Conservation (phyloP, 2,329 filamentous ascomycete genomes). For the Leptosphaerulina australis region DNA sequence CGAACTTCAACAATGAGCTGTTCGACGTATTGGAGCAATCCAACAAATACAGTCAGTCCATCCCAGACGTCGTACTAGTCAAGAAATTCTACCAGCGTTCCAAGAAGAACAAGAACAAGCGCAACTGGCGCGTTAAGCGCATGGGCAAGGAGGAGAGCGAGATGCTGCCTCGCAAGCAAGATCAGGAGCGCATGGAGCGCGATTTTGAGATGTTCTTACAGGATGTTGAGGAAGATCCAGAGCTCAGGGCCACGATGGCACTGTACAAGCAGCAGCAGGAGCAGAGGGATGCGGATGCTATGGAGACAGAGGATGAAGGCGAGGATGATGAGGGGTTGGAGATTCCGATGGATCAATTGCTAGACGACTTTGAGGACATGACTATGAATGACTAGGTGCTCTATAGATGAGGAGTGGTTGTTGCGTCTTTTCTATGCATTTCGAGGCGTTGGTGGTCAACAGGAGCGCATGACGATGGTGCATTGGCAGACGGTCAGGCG, state of each 20-base stretch:
- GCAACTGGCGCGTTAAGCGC: slow-evolving; percentile 91
- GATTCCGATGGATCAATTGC: slow-evolving; percentile 64
- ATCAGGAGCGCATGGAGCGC: slow-evolving; percentile 84
- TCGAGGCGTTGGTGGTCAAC: slow-evolving; percentile 20
- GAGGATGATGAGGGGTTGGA: slow-evolving; percentile 61
- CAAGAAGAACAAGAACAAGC: slow-evolving; percentile 71
- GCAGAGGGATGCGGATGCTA: slow-evolving; percentile 65
- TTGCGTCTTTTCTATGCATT: slow-evolving; percentile 20
- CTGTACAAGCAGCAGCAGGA: slow-evolving; percentile 76
- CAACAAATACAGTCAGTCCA: slow-evolving; percentile 71
- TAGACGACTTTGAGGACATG: slow-evolving; percentile 93
- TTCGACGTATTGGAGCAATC: slow-evolving; percentile 84
- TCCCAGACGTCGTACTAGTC: slow-evolving; percentile 92
- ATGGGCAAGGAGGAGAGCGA: slow-evolving; percentile 91
- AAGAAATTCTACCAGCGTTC: slow-evolving; percentile 95
- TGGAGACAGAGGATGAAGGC: slow-evolving; percentile 68
- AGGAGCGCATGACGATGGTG: slow-evolving; percentile 11
- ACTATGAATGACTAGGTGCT: slow-evolving; percentile 62
- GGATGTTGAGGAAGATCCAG: slow-evolving; percentile 94
- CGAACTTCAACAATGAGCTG: slow-evolving; percentile 90
- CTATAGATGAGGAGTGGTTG: neutral
- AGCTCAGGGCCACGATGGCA: slow-evolving; percentile 81
- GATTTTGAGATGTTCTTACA: slow-evolving; percentile 98
- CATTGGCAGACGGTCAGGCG: slow-evolving; percentile 6
- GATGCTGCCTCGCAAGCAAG: slow-evolving; percentile 81